A percentile compares a stretch with the other conserved stretches of the same genome.
phyloP scores from a whole-genome alignment of 768 basidiomycete species.

The Baorangia bicolor region DNA sequence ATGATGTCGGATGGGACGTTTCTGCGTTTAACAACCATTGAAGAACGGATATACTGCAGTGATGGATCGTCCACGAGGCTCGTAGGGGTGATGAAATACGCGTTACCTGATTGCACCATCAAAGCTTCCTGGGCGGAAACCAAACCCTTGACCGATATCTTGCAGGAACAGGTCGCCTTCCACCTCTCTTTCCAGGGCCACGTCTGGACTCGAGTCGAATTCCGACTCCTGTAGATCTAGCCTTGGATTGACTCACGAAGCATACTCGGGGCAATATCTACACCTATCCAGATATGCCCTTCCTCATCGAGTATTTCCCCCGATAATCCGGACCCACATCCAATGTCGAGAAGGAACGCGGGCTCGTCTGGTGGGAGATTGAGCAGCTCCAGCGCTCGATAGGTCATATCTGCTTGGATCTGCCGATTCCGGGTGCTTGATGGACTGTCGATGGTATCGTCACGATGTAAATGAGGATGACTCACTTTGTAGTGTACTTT shows the following conservation, averaged over 20 bases:
- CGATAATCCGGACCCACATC: slow-evolving; percentile 94
- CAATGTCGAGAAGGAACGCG: slow-evolving; percentile 89
- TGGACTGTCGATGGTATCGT: slow-evolving; percentile 10
- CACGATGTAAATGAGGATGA: slow-evolving; percentile 1
- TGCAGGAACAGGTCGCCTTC: slow-evolving; percentile 96
- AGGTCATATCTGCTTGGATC: slow-evolving; percentile 97
- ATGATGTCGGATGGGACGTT: slow-evolving; percentile 84
- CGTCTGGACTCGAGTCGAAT: slow-evolving; percentile 54
- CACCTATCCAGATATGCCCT: slow-evolving; percentile 90
- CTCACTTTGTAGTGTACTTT: slow-evolving; percentile 95
- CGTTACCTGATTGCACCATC: slow-evolving; percentile 94
- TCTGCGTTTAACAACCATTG: slow-evolving; percentile 99
- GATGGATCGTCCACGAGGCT: neutral
- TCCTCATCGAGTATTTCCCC: slow-evolving; percentile 96
- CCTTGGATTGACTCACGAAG: slow-evolving; percentile 57
- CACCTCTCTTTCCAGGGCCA: slow-evolving; percentile 91
- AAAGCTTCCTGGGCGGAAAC: slow-evolving; percentile 94
- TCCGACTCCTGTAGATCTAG: neutral
- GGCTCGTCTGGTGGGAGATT: slow-evolving; percentile 78
- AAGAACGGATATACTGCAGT: slow-evolving; percentile 89
- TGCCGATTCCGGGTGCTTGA: slow-evolving; percentile 89
- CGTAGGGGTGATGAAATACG: neutral
- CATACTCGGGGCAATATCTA: slow-evolving; percentile 97
- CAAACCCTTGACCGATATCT: slow-evolving; percentile 97
- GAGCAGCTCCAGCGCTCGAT: slow-evolving; percentile 89